Percentiles rank a stretch among this genome's conserved stretches.
These are phyloP conservation scores for Vitis labrusca DNA, from an alignment of 164 flowering plant genomes.

Conservation along the genomic window DNA sequence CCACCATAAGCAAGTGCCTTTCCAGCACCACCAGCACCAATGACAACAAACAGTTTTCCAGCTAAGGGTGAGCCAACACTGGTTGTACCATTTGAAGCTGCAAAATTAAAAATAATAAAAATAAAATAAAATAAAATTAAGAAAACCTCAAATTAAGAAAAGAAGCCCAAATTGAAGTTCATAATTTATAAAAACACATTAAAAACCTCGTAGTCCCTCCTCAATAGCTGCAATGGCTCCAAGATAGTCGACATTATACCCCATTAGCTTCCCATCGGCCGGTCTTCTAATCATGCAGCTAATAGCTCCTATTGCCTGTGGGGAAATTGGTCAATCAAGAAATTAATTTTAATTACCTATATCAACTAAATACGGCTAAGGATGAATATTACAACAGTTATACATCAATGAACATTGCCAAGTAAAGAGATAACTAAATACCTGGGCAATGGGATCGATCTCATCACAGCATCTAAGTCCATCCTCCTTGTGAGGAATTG, in stretches of 20 bases:
- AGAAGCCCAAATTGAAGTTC: too few species aligned
- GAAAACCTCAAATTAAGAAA: background rate
- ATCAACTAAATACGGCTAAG: too few species aligned
- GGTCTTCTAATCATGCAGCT: slow-evolving; percentile 57
- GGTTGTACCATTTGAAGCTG: slow-evolving; percentile 29
- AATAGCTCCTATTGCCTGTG: slow-evolving; percentile 74
- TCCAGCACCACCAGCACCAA: slow-evolving; percentile 96
- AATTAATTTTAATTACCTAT: too few species aligned
- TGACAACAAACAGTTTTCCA: slow-evolving; percentile 71
- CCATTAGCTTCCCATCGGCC: slow-evolving; percentile 59
- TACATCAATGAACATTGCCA: too few species aligned
- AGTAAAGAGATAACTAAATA: background rate
- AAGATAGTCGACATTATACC: slow-evolving; percentile 66
- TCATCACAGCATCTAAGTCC: slow-evolving; percentile 33
- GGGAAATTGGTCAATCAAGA: too few species aligned
- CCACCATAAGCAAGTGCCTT: slow-evolving; percentile 57
- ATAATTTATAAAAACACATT: too few species aligned
- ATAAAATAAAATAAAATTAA: slow-evolving; percentile 1
- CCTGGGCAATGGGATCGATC: slow-evolving; percentile 40
- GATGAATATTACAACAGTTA: too few species aligned
- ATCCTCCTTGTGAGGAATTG: slow-evolving; percentile 41
- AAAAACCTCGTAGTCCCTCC: slow-evolving; percentile 64
- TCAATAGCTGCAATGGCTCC: slow-evolving; percentile 85
- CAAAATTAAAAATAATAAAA: background rate
- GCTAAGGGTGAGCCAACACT: slow-evolving; percentile 53